These are phyloP conservation scores for Candida patagonica DNA, from an alignment of 805 yeast genomes.

Conservation along the genomic window DNA sequence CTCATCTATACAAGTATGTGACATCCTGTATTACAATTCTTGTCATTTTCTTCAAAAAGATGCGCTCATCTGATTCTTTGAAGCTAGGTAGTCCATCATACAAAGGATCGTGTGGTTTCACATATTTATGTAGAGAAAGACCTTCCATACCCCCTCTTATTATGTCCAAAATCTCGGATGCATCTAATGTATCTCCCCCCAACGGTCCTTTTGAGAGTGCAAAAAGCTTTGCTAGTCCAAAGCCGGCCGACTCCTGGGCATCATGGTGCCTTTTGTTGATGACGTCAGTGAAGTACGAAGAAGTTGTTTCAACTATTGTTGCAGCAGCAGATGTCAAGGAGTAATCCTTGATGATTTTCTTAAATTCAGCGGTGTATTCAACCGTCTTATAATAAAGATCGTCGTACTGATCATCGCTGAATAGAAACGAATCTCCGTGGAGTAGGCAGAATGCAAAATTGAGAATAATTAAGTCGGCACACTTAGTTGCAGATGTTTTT, in stretches of 20 bases:
- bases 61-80: conserved; percentile 19
- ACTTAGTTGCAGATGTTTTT: conserved; percentile 7
- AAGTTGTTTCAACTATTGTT: background rate
- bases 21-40: conserved; percentile 15
- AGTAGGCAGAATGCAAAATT: conserved; percentile 23
- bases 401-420: conserved; percentile 25
- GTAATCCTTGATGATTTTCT: conserved; percentile 16
- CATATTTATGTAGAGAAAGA: conserved; percentile 19
- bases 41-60: conserved; percentile 19
- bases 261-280: too few species aligned
- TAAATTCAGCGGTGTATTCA: conserved; percentile 20
- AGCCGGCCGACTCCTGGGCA: background rate
- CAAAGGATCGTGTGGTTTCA: conserved; percentile 8
- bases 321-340: conserved; percentile 9
- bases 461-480: conserved; percentile 14
- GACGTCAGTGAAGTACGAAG: background rate
- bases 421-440: conserved; percentile 26
- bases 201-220: background rate
- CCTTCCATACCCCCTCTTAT: conserved; percentile 23
- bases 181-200: conserved; percentile 11
- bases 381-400: conserved; percentile 27
- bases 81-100: conserved; percentile 14
- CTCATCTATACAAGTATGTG: conserved; percentile 11
- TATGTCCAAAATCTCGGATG: conserved; percentile 21
- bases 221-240: background rate